Conservation (phyloP, 2,329 filamentous ascomycete genomes). For the Metarhizium humberi region DNA sequence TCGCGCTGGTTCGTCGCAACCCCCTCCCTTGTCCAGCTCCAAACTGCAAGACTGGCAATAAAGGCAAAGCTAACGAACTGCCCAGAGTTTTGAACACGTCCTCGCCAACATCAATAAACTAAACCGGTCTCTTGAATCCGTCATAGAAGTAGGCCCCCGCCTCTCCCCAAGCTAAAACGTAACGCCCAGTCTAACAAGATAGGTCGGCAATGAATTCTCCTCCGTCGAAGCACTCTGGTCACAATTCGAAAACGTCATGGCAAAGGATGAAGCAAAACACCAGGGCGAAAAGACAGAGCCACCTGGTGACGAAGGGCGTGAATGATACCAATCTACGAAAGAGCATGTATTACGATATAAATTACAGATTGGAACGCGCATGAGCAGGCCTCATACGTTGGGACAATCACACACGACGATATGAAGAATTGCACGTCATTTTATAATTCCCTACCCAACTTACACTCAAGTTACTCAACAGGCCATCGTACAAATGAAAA, state of each 20-base stretch:
- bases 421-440: conserved; percentile 9
- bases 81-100: conserved; percentile 74
- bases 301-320: conserved; percentile 13
- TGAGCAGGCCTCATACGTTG: background rate
- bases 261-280: conserved; percentile 40
- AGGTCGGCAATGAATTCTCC: conserved; percentile 95
- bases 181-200: background rate
- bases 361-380: background rate
- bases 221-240: conserved; percentile 96
- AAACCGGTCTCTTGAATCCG: conserved; percentile 83
- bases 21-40: background rate
- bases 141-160: conserved; percentile 64
- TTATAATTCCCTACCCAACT: conserved; percentile 15
- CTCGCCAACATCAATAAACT: conserved; percentile 93
- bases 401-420: background rate
- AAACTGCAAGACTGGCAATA: background rate
- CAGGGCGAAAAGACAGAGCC: conserved; percentile 18
- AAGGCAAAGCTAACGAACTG: background rate
- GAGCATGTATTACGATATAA: background rate
- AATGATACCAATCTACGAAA: background rate
- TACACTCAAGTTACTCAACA: conserved; percentile 6
- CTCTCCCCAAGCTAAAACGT: background rate
- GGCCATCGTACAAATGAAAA: conserved; percentile 1
- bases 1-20: conserved; percentile 49
- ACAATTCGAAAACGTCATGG: conserved; percentile 95